phyloP scores from a whole-genome alignment of 768 basidiomycete genomes.

The Omphalotus guepiniiformis region DNA sequence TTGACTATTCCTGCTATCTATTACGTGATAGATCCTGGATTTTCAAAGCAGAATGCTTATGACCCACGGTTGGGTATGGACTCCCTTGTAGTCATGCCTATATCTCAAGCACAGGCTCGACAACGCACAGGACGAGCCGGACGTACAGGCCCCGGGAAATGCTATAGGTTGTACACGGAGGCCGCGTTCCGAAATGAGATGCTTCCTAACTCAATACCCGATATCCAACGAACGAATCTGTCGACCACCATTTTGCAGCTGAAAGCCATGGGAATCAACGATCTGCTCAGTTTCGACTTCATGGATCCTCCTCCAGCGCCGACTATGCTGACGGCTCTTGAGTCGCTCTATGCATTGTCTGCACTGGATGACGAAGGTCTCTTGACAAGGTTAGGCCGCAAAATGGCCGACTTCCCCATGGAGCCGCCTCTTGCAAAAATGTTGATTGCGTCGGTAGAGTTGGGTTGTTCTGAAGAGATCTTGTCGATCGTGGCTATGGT shows the following conservation, averaged over 20 bases:
- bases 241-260: slow-evolving; percentile 90
- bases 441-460: slow-evolving; percentile 95
- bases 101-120: slow-evolving; percentile 96
- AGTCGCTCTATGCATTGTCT: slow-evolving; percentile 90
- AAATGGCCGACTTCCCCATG: slow-evolving; percentile 99
- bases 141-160: slow-evolving; percentile 96
- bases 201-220: slow-evolving; percentile 95
- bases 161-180: slow-evolving; percentile 96
- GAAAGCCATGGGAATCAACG: slow-evolving; percentile 99
- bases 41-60: slow-evolving; percentile 98
- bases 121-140: slow-evolving; percentile 96
- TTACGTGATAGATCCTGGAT: slow-evolving; percentile 98
- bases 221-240: slow-evolving; percentile 94
- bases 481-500: slow-evolving; percentile 97
- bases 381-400: slow-evolving; percentile 88
- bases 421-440: slow-evolving; percentile 96
- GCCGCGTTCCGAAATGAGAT: slow-evolving; percentile 99
- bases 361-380: slow-evolving; percentile 97
- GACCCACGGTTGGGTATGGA: slow-evolving; percentile 98
- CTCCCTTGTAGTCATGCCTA: slow-evolving; percentile 96
- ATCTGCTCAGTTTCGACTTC: slow-evolving; percentile 95
- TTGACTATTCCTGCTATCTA: slow-evolving; percentile 98
- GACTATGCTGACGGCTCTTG: slow-evolving; percentile 94
- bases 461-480: slow-evolving; percentile 98
- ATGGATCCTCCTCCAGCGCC: slow-evolving; percentile 99